Percentiles rank a stretch among this genome's conserved stretches.
These are phyloP conservation scores for Pythium volutum DNA, from an alignment of 352 stramenopile species.

Conservation along the genomic window DNA sequence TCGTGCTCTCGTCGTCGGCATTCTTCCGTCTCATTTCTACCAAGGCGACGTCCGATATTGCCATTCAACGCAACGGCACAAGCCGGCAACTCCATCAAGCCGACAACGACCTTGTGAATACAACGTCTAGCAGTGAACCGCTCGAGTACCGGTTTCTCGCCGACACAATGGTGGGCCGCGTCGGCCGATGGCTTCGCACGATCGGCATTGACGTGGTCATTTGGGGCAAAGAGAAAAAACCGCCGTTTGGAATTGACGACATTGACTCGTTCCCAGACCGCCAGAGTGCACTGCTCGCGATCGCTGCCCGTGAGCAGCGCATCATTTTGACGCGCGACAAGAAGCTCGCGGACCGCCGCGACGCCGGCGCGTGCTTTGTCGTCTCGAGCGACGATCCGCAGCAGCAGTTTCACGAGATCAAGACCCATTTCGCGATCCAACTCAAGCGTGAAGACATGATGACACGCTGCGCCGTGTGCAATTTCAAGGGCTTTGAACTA, in stretches of 20 bases:
- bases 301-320: constrained; percentile 58
- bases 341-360: constrained; percentile 59
- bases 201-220: constrained; percentile 75
- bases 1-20: constrained; percentile 37
- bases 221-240: constrained; percentile 35
- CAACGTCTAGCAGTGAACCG: neutral
- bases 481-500: constrained; percentile 57
- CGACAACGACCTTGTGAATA: neutral
- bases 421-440: constrained; percentile 60
- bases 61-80: constrained; percentile 19
- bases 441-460: constrained; percentile 68
- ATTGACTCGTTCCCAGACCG: constrained; percentile 34
- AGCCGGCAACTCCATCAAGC: neutral
- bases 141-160: constrained; percentile 63
- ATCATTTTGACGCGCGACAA: constrained; percentile 77
- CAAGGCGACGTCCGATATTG: constrained; percentile 38
- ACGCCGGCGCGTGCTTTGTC: constrained; percentile 72
- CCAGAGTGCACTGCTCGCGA: constrained; percentile 41
- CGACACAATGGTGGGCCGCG: constrained; percentile 69
- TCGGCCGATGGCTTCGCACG: constrained; percentile 74
- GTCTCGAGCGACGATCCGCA: constrained; percentile 68
- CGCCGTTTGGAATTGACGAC: constrained; percentile 16
- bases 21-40: constrained; percentile 45
- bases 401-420: constrained; percentile 75
- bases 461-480: constrained; percentile 69